phyloP scores from a whole-genome alignment of 768 basidiomycete genomes.

The Trametes punicea region DNA sequence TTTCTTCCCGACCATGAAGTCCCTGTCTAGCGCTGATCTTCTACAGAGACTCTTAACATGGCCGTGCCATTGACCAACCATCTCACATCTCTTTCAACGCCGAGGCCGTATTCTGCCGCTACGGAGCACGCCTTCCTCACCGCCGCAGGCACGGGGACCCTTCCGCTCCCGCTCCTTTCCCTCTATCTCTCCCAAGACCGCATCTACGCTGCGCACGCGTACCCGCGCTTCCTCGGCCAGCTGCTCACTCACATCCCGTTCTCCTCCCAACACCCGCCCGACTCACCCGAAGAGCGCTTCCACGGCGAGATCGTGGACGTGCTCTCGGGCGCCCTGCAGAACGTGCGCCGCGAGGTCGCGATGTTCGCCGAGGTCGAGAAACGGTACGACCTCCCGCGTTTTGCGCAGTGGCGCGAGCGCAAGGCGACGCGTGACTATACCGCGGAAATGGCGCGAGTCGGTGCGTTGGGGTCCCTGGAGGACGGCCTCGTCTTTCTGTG shows the following conservation, averaged over 20 bases:
- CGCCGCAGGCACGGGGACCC: constrained; percentile 49
- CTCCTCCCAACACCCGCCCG: constrained; percentile 31
- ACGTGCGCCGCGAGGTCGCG: constrained; percentile 52
- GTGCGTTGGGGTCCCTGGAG: constrained; percentile 42
- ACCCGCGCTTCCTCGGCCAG: constrained; percentile 66
- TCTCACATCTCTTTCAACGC: constrained; percentile 36
- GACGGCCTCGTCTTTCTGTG: constrained; percentile 73
- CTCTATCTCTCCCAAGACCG: constrained; percentile 72
- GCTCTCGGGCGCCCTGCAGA: constrained; percentile 52
- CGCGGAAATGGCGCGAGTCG: constrained; percentile 63
- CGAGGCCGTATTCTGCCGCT: constrained; percentile 43
- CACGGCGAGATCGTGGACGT: constrained; percentile 44
- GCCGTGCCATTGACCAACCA: constrained; percentile 28
- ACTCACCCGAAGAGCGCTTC: constrained; percentile 33
- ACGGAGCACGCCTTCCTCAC: constrained; percentile 58
- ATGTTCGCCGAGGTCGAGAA: constrained; percentile 58
- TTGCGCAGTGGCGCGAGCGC: constrained; percentile 49
- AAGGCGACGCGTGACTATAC: constrained; percentile 68
- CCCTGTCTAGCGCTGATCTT: neutral
- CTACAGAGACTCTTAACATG: neutral
- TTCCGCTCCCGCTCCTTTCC: constrained; percentile 46
- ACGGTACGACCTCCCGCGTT: constrained; percentile 39
- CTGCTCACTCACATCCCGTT: constrained; percentile 62
- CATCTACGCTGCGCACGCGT: constrained; percentile 71
- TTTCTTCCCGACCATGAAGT: neutral